phyloP scores from a whole-genome alignment of 805 yeast genomes.

The Helenozyma baotianmanensis region DNA sequence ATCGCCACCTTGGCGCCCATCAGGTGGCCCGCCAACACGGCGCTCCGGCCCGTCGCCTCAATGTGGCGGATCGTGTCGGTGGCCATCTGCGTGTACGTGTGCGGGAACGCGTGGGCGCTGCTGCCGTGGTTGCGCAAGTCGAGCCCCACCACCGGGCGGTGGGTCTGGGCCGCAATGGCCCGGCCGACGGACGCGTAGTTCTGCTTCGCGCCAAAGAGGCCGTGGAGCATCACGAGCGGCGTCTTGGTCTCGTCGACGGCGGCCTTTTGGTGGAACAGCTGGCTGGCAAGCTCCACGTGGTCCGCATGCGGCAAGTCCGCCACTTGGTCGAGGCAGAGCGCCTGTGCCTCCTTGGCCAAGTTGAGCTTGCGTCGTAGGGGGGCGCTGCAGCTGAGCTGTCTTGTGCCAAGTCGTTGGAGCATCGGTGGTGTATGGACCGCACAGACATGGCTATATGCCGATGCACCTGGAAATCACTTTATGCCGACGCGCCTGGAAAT shows the following conservation, averaged over 20 bases:
- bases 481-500: too few species aligned
- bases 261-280: constrained; percentile 5
- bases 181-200: constrained; percentile 40
- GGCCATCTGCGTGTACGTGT: constrained; percentile 41
- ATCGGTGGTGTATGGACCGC: too few species aligned
- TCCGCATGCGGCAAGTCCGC: neutral
- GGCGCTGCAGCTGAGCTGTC: too few species aligned
- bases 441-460: too few species aligned
- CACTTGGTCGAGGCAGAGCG: constrained; percentile 1
- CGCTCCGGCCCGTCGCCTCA: constrained; percentile 14
- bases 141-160: constrained; percentile 34
- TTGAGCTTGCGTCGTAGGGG: neutral
- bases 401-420: too few species aligned
- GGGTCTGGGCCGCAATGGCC: constrained; percentile 24
- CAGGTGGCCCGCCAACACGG: constrained; percentile 46
- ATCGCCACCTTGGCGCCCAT: constrained; percentile 61
- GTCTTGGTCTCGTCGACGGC: constrained; percentile 9
- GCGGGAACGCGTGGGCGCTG: constrained; percentile 41
- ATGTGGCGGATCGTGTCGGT: constrained; percentile 38
- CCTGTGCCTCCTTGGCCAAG: neutral
- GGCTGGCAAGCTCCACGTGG: neutral
- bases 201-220: constrained; percentile 47
- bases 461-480: too few species aligned
- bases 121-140: constrained; percentile 58
- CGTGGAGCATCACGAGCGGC: constrained; percentile 49